phyloP scores from a whole-genome alignment of 495 filamentous ascomycete genomes.

The Aspergillus ellipticus region DNA sequence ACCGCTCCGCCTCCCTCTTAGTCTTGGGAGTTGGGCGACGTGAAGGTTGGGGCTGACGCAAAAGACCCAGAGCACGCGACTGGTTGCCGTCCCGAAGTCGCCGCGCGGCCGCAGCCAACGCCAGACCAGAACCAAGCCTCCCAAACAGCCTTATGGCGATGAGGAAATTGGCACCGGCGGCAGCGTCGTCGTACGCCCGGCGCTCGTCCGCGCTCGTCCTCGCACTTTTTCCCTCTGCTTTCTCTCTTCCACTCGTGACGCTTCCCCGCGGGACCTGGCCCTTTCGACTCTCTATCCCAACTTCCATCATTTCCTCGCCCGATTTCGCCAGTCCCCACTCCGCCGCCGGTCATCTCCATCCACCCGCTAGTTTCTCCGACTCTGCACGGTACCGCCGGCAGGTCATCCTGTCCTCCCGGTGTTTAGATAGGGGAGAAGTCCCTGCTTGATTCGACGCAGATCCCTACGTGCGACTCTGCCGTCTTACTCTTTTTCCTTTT shows the following conservation, averaged over 20 bases:
- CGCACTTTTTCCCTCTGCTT: too few relatives aligned
- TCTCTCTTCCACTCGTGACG: too few relatives aligned
- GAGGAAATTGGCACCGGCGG: background rate
- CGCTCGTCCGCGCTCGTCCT: background rate
- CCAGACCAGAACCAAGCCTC: background rate
- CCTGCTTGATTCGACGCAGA: constrained; percentile 8
- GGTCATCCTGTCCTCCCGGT: constrained; percentile 1
- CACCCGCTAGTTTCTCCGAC: constrained; percentile 1
- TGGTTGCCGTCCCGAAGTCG: constrained; percentile 11
- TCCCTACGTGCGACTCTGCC: background rate
- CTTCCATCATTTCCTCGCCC: background rate
- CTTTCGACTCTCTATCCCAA: too few relatives aligned
- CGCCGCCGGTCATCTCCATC: background rate
- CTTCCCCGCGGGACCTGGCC: too few relatives aligned
- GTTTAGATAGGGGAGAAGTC: background rate
- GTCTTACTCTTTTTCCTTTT: constrained; percentile 3
- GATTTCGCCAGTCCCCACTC: background rate
- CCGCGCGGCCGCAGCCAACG: constrained; percentile 8
- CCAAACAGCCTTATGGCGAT: constrained; percentile 10
- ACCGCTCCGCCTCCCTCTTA: too few relatives aligned
- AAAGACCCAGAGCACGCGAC: constrained; percentile 9
- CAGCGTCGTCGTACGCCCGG: background rate
- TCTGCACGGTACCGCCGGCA: constrained; percentile 8
- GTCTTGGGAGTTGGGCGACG: too few relatives aligned
- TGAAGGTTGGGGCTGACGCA: background rate